Evolutionary conservation across 2,329 filamentous ascomycete genomes (phyloP).

Genomic region (Fusarium udum): DNA sequence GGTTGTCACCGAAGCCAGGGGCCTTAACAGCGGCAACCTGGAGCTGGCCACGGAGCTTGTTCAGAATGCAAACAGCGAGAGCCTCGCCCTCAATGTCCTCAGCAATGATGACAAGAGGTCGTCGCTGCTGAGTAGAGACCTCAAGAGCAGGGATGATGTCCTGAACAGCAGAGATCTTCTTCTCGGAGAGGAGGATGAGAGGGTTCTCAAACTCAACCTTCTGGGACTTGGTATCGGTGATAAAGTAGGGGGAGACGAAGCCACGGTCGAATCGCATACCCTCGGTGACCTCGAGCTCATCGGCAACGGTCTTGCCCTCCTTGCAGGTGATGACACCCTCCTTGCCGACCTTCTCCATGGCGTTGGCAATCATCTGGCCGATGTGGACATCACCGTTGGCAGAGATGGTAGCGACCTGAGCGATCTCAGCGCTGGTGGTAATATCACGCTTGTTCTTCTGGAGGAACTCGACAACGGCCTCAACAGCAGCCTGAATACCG

Average conservation of each 20-base stretch:
- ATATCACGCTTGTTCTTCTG: slow-evolving; percentile 98
- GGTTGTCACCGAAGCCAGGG: slow-evolving; percentile 99
- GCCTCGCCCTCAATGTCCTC: slow-evolving; percentile 99
- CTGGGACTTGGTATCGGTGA: slow-evolving; percentile 97
- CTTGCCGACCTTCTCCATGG: slow-evolving; percentile 99
- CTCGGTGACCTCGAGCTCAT: slow-evolving; percentile 98
- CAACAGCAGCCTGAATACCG: slow-evolving; percentile 95
- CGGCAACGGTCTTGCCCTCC: slow-evolving; percentile 98
- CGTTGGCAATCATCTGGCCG: slow-evolving; percentile 93
- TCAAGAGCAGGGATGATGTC: slow-evolving; percentile 98
- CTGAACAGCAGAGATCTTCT: slow-evolving; percentile 99
- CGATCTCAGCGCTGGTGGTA: slow-evolving; percentile 95
- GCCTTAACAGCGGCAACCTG: slow-evolving; percentile 99
- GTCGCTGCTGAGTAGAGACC: slow-evolving; percentile 93
- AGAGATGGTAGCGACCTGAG: slow-evolving; percentile 97
- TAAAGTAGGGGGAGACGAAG: slow-evolving; percentile 99
- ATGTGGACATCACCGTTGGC: slow-evolving; percentile 97
- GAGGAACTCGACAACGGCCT: slow-evolving; percentile 92
- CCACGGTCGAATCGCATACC: slow-evolving; percentile 99
- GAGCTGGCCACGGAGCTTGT: slow-evolving; percentile 99
- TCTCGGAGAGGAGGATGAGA: slow-evolving; percentile 97
- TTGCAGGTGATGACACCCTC: slow-evolving; percentile 99
- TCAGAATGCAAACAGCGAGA: slow-evolving; percentile 97
- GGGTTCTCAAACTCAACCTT: slow-evolving; percentile 99
- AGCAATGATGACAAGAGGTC: slow-evolving; percentile 96